These are phyloP conservation scores for Paramarasmius palmivorus DNA, from an alignment of 1,284 basidiomycete species.

Conservation along the genomic window DNA sequence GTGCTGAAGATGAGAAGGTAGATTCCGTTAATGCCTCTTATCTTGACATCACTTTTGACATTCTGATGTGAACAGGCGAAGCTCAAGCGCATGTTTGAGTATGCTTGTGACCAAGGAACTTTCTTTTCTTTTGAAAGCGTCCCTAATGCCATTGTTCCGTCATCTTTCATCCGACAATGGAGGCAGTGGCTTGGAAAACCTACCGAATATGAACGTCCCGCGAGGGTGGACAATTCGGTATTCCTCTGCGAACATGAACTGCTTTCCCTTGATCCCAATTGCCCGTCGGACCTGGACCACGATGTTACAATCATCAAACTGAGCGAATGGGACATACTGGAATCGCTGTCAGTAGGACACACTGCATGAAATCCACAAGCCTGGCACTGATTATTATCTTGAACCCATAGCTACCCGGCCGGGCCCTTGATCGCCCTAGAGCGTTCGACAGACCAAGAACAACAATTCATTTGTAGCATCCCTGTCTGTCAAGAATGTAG, in stretches of 20 bases:
- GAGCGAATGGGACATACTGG: slow-evolving; percentile 64
- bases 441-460: slow-evolving; percentile 35
- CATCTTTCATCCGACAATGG: slow-evolving; percentile 65
- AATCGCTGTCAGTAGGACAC: slow-evolving; percentile 50
- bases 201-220: slow-evolving; percentile 54
- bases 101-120: slow-evolving; percentile 45
- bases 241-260: slow-evolving; percentile 69
- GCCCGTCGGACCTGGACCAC: slow-evolving; percentile 52
- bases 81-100: slow-evolving; percentile 61
- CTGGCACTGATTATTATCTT: slow-evolving; percentile 17
- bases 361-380: slow-evolving; percentile 11
- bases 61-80: slow-evolving; percentile 41
- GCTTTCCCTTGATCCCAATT: slow-evolving; percentile 68
- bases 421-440: slow-evolving; percentile 58
- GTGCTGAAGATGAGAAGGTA: slow-evolving; percentile 77
- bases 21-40: not conserved
- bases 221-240: slow-evolving; percentile 55
- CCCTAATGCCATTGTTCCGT: slow-evolving; percentile 59
- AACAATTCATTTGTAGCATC: slow-evolving; percentile 46
- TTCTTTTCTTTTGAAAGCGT: slow-evolving; percentile 43
- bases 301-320: slow-evolving; percentile 55
- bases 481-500: slow-evolving; percentile 65
- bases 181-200: slow-evolving; percentile 67
- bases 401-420: slow-evolving; percentile 51
- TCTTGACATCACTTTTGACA: not conserved